These are phyloP conservation scores for Triticum turgidum DNA, from an alignment of 176 grass and related monocot genomes.

Conservation along the genomic window DNA sequence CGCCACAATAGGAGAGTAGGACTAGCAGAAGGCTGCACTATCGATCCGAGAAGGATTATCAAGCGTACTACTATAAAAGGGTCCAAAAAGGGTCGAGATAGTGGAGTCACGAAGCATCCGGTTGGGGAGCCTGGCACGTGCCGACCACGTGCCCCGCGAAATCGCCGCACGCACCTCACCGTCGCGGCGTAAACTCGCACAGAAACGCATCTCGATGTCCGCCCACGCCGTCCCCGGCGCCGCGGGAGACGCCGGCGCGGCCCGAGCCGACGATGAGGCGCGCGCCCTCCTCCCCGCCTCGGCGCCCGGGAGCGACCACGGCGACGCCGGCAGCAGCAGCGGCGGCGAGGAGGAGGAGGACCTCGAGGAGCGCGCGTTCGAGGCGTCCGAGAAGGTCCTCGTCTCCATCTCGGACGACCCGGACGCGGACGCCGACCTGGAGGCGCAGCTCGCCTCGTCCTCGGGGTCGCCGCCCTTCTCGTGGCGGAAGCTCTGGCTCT, in stretches of 20 bases:
- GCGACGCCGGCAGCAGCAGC: neutral
- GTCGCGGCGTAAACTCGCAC: neutral
- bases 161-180: conserved; percentile 8
- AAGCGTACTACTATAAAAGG: neutral
- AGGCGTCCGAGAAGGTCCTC: conserved; percentile 67
- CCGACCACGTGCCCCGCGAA: conserved; percentile 10
- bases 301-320: neutral
- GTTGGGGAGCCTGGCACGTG: conserved; percentile 7
- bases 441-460: conserved; percentile 10
- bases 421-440: conserved; percentile 4
- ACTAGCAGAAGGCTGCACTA: neutral
- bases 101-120: neutral
- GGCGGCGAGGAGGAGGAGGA: conserved; percentile 28
- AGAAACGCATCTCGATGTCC: conserved; percentile 50
- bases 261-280: conserved; percentile 40
- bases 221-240: conserved; percentile 21
- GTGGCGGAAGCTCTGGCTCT: conserved; percentile 95
- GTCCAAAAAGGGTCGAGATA: neutral
- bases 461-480: conserved; percentile 60
- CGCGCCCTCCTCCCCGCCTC: conserved; percentile 47
- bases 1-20: too few relatives aligned
- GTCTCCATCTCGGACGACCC: conserved; percentile 46
- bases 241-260: neutral
- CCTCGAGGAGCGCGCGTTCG: conserved; percentile 72
- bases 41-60: neutral